Conservation (phyloP, 768 basidiomycete species). For the Sarcodon aspratus region DNA sequence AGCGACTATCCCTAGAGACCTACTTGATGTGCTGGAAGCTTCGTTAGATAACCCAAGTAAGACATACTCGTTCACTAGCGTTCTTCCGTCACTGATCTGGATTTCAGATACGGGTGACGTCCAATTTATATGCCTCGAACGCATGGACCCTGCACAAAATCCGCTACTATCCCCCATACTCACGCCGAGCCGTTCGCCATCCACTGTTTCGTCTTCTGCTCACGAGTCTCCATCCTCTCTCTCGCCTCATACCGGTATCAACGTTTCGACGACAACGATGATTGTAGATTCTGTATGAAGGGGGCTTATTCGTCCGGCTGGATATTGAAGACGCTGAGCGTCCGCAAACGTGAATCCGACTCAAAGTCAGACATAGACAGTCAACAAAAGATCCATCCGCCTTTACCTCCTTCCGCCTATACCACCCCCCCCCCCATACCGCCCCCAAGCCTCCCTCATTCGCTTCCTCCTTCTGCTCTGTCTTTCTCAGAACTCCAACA, state of each 20-base stretch:
- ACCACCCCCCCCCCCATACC: slow-evolving; percentile 3
- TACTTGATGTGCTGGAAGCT: slow-evolving; percentile 58
- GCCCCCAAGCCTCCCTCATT: slow-evolving; percentile 7
- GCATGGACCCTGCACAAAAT: slow-evolving; percentile 19
- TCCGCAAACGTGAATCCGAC: not conserved
- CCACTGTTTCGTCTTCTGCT: slow-evolving; percentile 18
- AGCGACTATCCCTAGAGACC: slow-evolving; percentile 40
- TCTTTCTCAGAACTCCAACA: slow-evolving; percentile 38
- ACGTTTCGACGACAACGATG: not conserved
- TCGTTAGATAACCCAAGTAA: slow-evolving; percentile 63
- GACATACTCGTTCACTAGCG: slow-evolving; percentile 8
- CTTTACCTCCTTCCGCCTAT: slow-evolving; percentile 5
- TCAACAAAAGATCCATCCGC: not conserved
- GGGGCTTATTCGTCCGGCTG: not conserved
- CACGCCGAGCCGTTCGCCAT: slow-evolving; percentile 8
- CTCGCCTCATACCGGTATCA: slow-evolving; percentile 22
- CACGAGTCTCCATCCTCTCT: slow-evolving; percentile 30
- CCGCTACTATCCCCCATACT: slow-evolving; percentile 14
- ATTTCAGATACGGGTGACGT: slow-evolving; percentile 62
- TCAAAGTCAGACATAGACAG: not conserved
- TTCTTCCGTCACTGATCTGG: not conserved
- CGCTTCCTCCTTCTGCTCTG: slow-evolving; percentile 32
- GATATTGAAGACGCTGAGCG: not conserved
- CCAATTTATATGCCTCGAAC: slow-evolving; percentile 62
- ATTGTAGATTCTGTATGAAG: not conserved